Evolutionary conservation across 768 basidiomycete genomes (phyloP).

Genomic region (Heimioporus sp.): DNA sequence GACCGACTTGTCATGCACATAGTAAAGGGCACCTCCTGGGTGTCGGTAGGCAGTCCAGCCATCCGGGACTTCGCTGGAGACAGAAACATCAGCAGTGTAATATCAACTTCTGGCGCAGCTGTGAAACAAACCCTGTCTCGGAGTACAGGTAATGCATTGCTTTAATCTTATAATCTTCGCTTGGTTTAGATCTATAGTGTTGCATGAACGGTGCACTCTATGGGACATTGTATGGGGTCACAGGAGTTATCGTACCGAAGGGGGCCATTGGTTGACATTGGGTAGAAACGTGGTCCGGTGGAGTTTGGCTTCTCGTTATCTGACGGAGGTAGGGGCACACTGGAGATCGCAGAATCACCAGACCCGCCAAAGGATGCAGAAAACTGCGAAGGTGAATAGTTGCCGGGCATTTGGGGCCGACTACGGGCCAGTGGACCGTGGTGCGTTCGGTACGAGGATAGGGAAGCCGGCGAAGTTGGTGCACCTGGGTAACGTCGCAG

Average conservation of each 20-base stretch:
- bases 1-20: constrained; percentile 46
- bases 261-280: constrained; percentile 14
- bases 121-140: constrained; percentile 16
- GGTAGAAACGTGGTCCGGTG: constrained; percentile 10
- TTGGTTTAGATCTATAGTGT: background rate
- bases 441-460: constrained; percentile 20
- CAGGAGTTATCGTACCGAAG: constrained; percentile 9
- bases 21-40: constrained; percentile 64
- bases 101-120: background rate
- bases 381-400: background rate
- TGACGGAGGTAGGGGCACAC: no score
- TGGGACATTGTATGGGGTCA: no score
- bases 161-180: constrained; percentile 3
- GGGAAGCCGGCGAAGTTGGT: no score
- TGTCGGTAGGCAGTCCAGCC: constrained; percentile 52
- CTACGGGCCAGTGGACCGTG: constrained; percentile 11
- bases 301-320: no score
- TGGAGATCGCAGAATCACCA: no score
- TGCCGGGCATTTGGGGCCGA: constrained; percentile 4
- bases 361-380: background rate
- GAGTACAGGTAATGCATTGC: constrained; percentile 17
- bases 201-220: no score
- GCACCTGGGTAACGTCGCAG: no score
- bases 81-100: no score
- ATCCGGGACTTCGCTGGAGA: constrained; percentile 14